Percentiles rank a stretch among this genome's conserved stretches.
Conservation (phyloP, 768 basidiomycete genomes). For the Lactarius sanguifluus region DNA sequence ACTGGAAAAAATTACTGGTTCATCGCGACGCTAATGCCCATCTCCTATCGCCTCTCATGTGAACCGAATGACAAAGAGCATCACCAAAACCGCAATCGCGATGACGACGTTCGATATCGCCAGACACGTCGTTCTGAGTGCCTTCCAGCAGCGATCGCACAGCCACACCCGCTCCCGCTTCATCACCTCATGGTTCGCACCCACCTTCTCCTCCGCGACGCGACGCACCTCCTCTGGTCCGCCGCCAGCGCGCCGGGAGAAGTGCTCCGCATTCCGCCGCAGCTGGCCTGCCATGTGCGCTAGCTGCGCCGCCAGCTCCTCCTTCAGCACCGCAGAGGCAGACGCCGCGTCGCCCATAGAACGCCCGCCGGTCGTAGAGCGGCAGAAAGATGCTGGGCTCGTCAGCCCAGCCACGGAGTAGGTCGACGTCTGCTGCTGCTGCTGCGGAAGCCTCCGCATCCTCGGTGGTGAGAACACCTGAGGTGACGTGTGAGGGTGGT, state of each 20-base stretch:
- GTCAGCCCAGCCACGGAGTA: conserved; percentile 17
- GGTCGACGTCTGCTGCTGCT: conserved; percentile 6
- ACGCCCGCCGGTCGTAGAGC: conserved; percentile 16
- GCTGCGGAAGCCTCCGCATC: neutral
- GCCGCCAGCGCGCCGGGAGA: no score
- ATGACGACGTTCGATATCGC: conserved; percentile 58
- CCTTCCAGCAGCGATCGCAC: conserved; percentile 43
- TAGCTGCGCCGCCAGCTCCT: conserved; percentile 47
- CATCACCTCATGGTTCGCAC: no score
- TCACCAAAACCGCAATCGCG: conserved; percentile 65
- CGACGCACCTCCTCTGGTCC: conserved; percentile 31
- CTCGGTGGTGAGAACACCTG: conserved; percentile 8
- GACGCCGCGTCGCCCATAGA: conserved; percentile 32
- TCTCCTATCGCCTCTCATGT: conserved; percentile 38
- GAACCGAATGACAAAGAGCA: conserved; percentile 71
- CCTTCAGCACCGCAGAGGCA: conserved; percentile 46
- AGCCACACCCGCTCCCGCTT: no score
- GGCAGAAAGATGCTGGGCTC: conserved; percentile 34
- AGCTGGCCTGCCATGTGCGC: conserved; percentile 55
- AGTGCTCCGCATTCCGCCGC: no score
- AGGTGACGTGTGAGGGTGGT: conserved; percentile 30
- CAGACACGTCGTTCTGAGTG: conserved; percentile 53
- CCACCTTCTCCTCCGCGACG: no score
- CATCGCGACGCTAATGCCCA: no score
- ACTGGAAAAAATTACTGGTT: no score